Conservation (phyloP, 768 basidiomycete species). For the Russula emetica region DNA sequence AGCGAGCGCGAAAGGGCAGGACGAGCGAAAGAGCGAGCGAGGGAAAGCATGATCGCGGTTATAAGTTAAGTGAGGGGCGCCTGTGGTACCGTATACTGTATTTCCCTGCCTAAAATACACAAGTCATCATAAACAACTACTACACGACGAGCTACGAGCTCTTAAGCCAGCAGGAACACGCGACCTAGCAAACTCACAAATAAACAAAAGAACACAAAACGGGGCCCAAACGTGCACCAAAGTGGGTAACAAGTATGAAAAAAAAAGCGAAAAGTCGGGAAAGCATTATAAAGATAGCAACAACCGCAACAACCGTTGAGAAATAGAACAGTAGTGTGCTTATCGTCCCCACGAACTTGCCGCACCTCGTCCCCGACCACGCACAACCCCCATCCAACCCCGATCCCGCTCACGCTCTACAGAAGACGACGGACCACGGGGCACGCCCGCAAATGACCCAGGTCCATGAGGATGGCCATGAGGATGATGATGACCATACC, state of each 20-base stretch:
- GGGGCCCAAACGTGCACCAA: not conserved
- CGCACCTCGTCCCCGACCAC: conserved; percentile 24
- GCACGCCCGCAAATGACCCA: conserved; percentile 21
- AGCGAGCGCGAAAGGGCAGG: conserved; percentile 39
- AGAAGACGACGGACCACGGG: conserved; percentile 23
- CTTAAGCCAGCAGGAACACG: not conserved
- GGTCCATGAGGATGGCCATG: conserved; percentile 10
- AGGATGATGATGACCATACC: not conserved
- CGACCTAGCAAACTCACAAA: not conserved
- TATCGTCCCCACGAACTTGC: conserved; percentile 26
- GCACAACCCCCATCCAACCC: conserved; percentile 16
- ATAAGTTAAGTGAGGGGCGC: not conserved
- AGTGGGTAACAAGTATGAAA: conserved; percentile 12
- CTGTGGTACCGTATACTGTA: not conserved
- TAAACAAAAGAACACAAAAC: conserved; percentile 4
- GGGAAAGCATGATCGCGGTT: conserved; percentile 2
- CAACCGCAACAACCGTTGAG: not conserved
- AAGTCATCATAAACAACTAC: conserved; percentile 10
- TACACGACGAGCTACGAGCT: conserved; percentile 9
- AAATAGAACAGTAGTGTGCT: not conserved
- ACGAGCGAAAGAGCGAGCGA: conserved; percentile 6
- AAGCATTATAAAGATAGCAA: not conserved
- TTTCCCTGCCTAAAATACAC: conserved; percentile 12
- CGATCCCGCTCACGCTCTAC: conserved; percentile 27
- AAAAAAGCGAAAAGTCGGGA: not conserved